These are phyloP conservation scores for Lanmaoa rubissima DNA, from an alignment of 768 basidiomycete genomes.

Conservation along the genomic window DNA sequence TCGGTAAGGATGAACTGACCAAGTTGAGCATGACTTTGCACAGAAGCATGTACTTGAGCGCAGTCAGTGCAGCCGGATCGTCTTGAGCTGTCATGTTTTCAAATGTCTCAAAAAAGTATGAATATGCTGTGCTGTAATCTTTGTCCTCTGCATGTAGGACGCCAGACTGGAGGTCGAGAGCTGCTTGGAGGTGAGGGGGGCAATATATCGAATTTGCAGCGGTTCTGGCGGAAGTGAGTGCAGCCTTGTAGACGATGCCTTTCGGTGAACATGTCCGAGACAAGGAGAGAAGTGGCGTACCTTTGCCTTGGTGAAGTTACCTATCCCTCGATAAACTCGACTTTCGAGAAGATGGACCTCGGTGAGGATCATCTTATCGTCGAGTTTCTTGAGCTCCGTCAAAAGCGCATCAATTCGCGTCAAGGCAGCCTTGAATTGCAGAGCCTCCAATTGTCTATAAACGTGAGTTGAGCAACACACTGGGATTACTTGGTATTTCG, in stretches of 20 bases:
- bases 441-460: constrained; percentile 67
- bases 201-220: constrained; percentile 97
- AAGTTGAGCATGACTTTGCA: constrained; percentile 98
- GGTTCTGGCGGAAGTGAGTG: constrained; percentile 86
- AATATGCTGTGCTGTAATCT: constrained; percentile 95
- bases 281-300: constrained; percentile 36
- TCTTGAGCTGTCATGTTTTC: constrained; percentile 83
- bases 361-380: constrained; percentile 97
- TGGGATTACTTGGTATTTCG: neutral
- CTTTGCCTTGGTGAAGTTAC: constrained; percentile 89
- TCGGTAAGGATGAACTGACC: constrained; percentile 45
- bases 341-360: constrained; percentile 96
- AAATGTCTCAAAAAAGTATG: constrained; percentile 96
- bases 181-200: constrained; percentile 61
- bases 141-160: constrained; percentile 95
- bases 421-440: constrained; percentile 76
- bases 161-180: constrained; percentile 68
- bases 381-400: constrained; percentile 86
- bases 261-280: neutral
- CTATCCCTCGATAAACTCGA: constrained; percentile 83
- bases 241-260: constrained; percentile 48
- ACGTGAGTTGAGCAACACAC: constrained; percentile 3
- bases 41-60: constrained; percentile 95
- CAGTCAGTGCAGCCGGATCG: constrained; percentile 70
- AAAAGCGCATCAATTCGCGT: constrained; percentile 82